Evolutionary conservation across 1,284 basidiomycete species (phyloP), one percentile per base, ranked within the genome.

Genomic region (Naganishia liquefaciens): DNA sequence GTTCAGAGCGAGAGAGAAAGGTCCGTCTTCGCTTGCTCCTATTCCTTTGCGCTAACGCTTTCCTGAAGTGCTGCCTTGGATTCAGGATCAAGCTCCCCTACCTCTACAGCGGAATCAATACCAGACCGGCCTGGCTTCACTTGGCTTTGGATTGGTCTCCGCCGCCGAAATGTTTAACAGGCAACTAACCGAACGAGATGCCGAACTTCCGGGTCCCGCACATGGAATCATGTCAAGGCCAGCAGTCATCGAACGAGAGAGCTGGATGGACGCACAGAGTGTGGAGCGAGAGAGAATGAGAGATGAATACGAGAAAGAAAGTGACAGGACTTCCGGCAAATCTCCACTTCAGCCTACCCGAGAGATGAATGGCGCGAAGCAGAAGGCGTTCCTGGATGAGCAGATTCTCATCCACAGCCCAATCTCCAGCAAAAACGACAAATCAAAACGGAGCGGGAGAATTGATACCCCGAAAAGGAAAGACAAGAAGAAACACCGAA

Each of bases 261-360:
- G 50, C 17, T 63, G 62, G 62, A 49, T 63, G 51, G 53, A 55
- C 11, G 62, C 50, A 25, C 52, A 63, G 33, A 55, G 53, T 10
- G 53, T 49, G 17, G 62, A 55, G 43, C 33, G 51, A 17, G 40
- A 21, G 44, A 54, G 62, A 25, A 10, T 63, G 47, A 23, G 51
- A 15, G 33, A 54, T 33, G 64, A 55, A 25, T 61, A 60, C 27
- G 55, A 65, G 28, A 46, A 44, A 11, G 39, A 57, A 37, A 57
- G 55, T 30, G 19, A 37, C 33, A 13, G 33, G 9, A 37, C 6
- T 37, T 13, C 9, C 33, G 33, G 33, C 33, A 37, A 37, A 13
- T 37, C 33, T 7, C 2, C 33, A 37, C 6, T 10, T 37, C 33
- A 10, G 10, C 33, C 33, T 37, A 37, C 13, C 10, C 33, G 33